Percentiles rank a stretch among this genome's conserved stretches.
Conservation (phyloP, 805 yeast species). For the Kluyveromyces lactis region DNA sequence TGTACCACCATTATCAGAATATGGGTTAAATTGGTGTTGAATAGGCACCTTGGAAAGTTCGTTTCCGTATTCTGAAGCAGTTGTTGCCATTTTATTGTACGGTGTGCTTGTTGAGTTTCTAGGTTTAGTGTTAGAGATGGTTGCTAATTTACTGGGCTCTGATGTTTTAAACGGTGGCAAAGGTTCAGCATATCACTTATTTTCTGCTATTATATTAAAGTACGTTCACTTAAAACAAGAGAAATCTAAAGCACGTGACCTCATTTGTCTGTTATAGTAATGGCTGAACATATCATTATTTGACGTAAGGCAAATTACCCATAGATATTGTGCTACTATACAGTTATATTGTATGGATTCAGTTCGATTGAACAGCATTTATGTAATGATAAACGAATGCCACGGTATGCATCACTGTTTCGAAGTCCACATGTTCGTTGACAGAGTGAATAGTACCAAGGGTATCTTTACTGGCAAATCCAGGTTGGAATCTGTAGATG, state of each 20-base stretch:
- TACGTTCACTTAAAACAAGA: too few species aligned
- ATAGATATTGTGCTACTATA: too few species aligned
- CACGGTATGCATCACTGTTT: constrained; percentile 17
- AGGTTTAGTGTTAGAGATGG: background rate
- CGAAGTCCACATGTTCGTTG: constrained; percentile 17
- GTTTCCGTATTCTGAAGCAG: constrained; percentile 59
- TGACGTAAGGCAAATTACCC: too few species aligned
- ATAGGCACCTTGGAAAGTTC: constrained; percentile 55
- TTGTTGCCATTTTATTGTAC: constrained; percentile 27
- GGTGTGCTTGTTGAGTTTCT: background rate
- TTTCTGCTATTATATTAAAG: background rate
- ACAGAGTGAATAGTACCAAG: constrained; percentile 17
- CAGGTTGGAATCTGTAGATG: constrained; percentile 55
- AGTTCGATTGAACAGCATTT: constrained; percentile 7
- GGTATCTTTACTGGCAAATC: constrained; percentile 19
- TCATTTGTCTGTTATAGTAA: too few species aligned
- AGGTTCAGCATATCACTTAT: background rate
- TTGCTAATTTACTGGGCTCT: background rate
- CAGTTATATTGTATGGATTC: too few species aligned
- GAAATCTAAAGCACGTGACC: too few species aligned
- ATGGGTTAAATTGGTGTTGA: constrained; percentile 89
- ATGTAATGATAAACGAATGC: constrained; percentile 18
- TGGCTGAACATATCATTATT: too few species aligned
- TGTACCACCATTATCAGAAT: constrained; percentile 94
- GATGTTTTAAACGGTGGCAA: constrained; percentile 1